Evolutionary conservation across 2,329 filamentous ascomycete genomes (phyloP).

Genomic region (Alternaria sp.): DNA sequence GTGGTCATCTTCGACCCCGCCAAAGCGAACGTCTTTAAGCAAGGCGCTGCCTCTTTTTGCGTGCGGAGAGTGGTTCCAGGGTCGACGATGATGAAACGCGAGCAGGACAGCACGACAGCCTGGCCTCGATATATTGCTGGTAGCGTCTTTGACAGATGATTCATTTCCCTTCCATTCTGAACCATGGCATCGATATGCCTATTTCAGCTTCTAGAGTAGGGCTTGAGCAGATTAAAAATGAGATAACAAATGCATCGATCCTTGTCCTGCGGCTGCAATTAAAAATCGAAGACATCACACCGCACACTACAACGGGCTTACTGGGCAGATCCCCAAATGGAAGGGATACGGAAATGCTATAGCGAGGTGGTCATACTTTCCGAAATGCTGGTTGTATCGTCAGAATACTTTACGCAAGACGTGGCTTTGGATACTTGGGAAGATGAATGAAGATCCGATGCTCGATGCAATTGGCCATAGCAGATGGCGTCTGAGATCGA

Average conservation of each 20-base stretch:
- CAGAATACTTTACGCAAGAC: conserved; percentile 27
- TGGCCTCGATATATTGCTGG: neutral
- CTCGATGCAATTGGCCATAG: conserved; percentile 43
- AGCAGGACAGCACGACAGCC: neutral
- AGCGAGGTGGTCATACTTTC: neutral
- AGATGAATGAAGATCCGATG: conserved; percentile 54
- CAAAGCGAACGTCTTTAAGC: neutral
- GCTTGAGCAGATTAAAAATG: too few species aligned
- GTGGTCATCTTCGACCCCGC: neutral
- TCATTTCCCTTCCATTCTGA: neutral
- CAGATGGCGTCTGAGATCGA: conserved; percentile 55
- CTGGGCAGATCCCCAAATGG: neutral
- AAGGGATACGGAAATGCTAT: neutral
- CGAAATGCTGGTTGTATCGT: neutral
- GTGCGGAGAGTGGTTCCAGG: neutral
- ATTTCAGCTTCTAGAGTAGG: neutral
- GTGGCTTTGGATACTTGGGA: conserved; percentile 55
- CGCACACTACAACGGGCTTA: neutral
- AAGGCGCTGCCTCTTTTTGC: neutral
- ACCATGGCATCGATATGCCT: neutral
- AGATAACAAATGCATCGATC: too few species aligned
- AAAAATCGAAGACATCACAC: neutral
- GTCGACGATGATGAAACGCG: neutral
- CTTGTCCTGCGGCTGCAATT: neutral
- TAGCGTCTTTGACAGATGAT: neutral